Conservation (phyloP, 768 basidiomycete species). For the Fomitopsis serialis region DNA sequence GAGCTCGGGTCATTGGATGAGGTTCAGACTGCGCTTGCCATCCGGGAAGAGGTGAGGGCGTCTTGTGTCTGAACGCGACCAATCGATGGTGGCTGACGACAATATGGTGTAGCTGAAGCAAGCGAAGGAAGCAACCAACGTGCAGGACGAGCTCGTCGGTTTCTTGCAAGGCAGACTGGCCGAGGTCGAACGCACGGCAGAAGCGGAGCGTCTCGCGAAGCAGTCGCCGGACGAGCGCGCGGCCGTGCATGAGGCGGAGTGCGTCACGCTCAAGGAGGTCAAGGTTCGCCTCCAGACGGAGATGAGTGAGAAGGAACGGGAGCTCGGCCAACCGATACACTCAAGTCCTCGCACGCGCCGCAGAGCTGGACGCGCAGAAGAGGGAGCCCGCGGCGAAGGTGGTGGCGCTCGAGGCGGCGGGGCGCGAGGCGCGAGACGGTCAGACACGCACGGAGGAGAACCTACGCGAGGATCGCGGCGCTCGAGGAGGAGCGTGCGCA, state of each 20-base stretch:
- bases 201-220: not conserved
- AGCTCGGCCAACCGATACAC: not conserved
- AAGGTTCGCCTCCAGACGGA: not conserved
- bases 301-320: not conserved
- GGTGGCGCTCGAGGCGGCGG: not conserved
- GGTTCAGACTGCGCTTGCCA: not conserved
- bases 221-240: not conserved
- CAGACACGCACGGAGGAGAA: not conserved
- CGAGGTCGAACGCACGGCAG: not conserved
- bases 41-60: not conserved
- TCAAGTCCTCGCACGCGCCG: not conserved
- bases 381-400: not conserved
- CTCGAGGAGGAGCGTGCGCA: not conserved
- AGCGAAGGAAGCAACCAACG: not conserved
- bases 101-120: not conserved
- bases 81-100: not conserved
- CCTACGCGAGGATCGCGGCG: not conserved
- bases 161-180: not conserved
- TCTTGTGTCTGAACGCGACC: not conserved
- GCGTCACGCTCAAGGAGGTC: not conserved
- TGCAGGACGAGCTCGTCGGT: not conserved
- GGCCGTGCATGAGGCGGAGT: not conserved
- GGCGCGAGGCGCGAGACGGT: not conserved
- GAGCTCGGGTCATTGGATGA: not conserved
- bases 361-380: not conserved